Percentiles rank a stretch among this genome's conserved stretches.
Conservation (phyloP, 192 early-diverging fungal species). For the Dissophora globulifera region DNA sequence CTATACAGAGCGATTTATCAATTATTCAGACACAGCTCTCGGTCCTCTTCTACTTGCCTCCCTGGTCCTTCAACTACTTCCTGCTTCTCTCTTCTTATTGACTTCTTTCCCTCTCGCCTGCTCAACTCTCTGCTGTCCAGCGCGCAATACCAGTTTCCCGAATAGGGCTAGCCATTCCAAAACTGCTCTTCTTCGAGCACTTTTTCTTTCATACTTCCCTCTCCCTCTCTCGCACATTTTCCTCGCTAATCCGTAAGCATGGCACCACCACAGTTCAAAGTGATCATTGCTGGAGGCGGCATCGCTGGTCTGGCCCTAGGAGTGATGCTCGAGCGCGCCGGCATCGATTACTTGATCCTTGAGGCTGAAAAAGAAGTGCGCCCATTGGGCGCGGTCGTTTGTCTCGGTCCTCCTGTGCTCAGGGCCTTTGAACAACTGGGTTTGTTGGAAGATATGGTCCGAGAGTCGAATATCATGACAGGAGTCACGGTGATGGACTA, state of each 20-base stretch:
- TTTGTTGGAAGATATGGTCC: conserved; percentile 38
- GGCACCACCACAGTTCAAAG: conserved; percentile 46
- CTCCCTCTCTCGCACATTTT: too few relatives aligned
- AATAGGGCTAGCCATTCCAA: too few relatives aligned
- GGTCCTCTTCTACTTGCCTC: too few relatives aligned
- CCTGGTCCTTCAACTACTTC: too few relatives aligned
- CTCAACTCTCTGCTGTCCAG: too few relatives aligned
- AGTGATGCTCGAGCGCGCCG: conserved; percentile 49
- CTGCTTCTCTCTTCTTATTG: too few relatives aligned
- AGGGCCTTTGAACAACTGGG: conserved; percentile 47
- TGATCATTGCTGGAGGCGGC: conserved; percentile 46
- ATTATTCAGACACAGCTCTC: too few relatives aligned
- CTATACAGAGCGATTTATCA: too few relatives aligned
- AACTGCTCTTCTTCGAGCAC: too few relatives aligned
- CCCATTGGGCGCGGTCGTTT: conserved; percentile 20
- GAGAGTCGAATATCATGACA: conserved; percentile 40
- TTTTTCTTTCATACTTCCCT: too few relatives aligned
- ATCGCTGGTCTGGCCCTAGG: conserved; percentile 38
- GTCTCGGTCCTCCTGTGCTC: conserved; percentile 29
- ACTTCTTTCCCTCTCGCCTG: too few relatives aligned
- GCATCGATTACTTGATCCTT: conserved; percentile 44
- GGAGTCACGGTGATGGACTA: conserved; percentile 30
- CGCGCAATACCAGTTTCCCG: too few relatives aligned
- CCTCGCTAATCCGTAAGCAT: not conserved
- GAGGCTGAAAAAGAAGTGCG: conserved; percentile 24